Conservation (phyloP, 495 filamentous ascomycete genomes). For the Penicillium parvum region DNA sequence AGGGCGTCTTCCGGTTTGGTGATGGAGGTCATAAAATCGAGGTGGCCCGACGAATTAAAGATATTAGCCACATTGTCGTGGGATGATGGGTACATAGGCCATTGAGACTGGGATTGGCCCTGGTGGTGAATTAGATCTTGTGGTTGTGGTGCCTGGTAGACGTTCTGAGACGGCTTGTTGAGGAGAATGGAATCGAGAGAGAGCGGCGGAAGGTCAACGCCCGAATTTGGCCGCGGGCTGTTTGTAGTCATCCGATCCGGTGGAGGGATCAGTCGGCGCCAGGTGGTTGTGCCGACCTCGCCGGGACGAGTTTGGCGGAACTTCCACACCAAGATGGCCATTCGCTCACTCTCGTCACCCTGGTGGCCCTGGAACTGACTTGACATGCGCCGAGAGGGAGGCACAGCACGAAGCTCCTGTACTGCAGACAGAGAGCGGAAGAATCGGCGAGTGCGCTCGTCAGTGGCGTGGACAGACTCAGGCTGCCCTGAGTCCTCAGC, state of each 20-base stretch:
- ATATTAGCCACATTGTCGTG: conserved; percentile 38
- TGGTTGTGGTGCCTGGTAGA: conserved; percentile 34
- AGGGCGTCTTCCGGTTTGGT: conserved; percentile 36
- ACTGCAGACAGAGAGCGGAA: conserved; percentile 45
- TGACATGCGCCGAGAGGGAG: conserved; percentile 28
- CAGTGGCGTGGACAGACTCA: conserved; percentile 30
- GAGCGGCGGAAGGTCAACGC: conserved; percentile 40
- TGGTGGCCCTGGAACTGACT: conserved; percentile 27
- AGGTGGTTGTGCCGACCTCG: conserved; percentile 49
- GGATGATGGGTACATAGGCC: conserved; percentile 35
- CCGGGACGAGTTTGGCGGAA: conserved; percentile 43
- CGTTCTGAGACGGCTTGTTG: conserved; percentile 29
- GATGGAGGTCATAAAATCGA: conserved; percentile 38
- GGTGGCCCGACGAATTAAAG: conserved; percentile 30
- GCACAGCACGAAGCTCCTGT: conserved; percentile 45
- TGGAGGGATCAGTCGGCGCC: conserved; percentile 46
- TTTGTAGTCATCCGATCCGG: conserved; percentile 36
- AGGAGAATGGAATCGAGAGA: conserved; percentile 38
- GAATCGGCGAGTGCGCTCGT: conserved; percentile 35
- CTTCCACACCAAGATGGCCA: conserved; percentile 52
- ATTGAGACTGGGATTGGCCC: conserved; percentile 30
- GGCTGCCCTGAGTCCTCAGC: conserved; percentile 34
- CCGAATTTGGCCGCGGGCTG: conserved; percentile 32
- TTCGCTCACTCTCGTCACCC: conserved; percentile 36
- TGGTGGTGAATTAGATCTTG: conserved; percentile 34